Evolutionary conservation across 176 grass and related monocot species (phyloP).

Genomic region (Eleusine indica): DNA sequence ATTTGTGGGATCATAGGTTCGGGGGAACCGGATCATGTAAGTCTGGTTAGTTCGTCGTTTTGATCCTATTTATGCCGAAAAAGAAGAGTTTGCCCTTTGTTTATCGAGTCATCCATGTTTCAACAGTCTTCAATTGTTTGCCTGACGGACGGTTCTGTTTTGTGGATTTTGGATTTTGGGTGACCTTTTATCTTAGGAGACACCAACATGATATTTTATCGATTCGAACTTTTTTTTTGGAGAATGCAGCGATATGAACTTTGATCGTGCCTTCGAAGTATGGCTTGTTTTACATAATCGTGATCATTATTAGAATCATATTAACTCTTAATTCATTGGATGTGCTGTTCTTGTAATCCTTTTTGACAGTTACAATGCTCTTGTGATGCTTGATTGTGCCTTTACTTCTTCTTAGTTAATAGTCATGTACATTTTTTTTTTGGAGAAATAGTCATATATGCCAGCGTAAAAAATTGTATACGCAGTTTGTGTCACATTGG

Average conservation of each 20-base stretch:
- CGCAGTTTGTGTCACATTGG: too few relatives aligned
- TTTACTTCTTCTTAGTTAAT: too few relatives aligned
- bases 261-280: background rate
- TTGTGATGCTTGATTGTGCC: background rate
- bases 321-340: too few relatives aligned
- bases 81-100: background rate
- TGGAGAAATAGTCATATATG: too few relatives aligned
- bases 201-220: background rate
- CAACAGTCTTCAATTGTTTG: background rate
- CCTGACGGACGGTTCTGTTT: background rate
- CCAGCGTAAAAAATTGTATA: too few relatives aligned
- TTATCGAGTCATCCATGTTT: background rate
- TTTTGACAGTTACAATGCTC: background rate
- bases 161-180: constrained; percentile 6
- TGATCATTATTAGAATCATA: background rate
- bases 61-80: background rate
- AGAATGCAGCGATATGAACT: background rate
- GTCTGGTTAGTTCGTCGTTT: background rate
- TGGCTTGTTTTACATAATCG: background rate
- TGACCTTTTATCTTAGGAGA: background rate
- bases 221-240: background rate
- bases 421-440: background rate
- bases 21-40: background rate
- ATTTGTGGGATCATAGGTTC: background rate
- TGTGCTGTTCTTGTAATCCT: background rate